Evolutionary conservation across 1,139 yeast species (phyloP), one percentile per base, ranked within the genome.

Genomic region (Geotrichum candidum): DNA sequence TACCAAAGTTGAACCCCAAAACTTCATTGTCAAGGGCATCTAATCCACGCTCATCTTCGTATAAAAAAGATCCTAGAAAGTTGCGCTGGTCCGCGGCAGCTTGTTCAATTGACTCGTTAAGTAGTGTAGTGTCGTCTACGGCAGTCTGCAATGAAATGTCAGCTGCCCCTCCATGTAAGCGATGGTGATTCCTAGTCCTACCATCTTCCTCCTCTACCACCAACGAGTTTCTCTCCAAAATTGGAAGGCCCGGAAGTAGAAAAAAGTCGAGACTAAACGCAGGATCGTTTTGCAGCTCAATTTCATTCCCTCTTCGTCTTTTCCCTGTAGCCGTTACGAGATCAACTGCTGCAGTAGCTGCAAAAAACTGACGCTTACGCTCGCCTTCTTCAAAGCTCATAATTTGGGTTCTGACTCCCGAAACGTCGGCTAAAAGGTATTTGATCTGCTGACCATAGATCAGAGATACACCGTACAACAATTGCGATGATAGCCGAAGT

Each of bases 401-500:
- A 3, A 57, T 48, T 41, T 29, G 31, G 3, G 56, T 48, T 22
- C 51, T 38, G 9, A 59, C 54, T 5, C 31, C 45, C 18, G 35
- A 35, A 6, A 56, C 61, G 22, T 59, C 61, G 7, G 56, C 31
- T 13, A 57, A 33, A 7, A 62, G 52, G 27, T 59, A 62, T 13
- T 54, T 52, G 18, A 55, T 53, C 33, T 62, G 62, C 41, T 57
- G 62, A 18, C 53, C 57, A 48, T 59, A 59, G n/a, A 62, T 60
- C 15, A 62, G 54, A 2, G 61, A 46, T 2, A 57, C 61, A 2
- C 64, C 64, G 33, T 62, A 62, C 31, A 59, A 53, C 18, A 62
- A 54, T 33, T 59, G 61, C 1, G 64, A 59, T 5, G 61, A 56
- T 18, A 62, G 46, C 18, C 64, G 41, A 2, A 62, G 59, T 3